These are phyloP conservation scores for Penicillium turbatum DNA, from an alignment of 495 filamentous ascomycete species.

Conservation along the genomic window DNA sequence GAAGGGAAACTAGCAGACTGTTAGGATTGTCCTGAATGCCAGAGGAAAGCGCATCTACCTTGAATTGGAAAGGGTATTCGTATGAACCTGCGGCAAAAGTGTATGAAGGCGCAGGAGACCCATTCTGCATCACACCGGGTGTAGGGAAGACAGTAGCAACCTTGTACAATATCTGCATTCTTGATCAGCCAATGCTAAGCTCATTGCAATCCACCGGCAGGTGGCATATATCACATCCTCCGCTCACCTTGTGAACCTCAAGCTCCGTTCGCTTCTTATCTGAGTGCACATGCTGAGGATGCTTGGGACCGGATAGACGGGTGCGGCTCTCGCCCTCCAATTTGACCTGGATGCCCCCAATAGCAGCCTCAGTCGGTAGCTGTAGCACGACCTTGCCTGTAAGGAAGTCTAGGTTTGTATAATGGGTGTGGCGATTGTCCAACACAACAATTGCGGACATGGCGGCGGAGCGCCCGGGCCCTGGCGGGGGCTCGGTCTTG, in stretches of 20 bases:
- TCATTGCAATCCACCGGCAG: neutral
- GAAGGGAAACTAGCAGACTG: slow-evolving; percentile 61
- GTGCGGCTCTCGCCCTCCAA: slow-evolving; percentile 86
- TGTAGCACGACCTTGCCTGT: slow-evolving; percentile 63
- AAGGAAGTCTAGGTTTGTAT: slow-evolving; percentile 86
- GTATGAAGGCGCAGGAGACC: slow-evolving; percentile 46
- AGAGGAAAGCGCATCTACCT: slow-evolving; percentile 41
- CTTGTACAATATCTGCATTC: slow-evolving; percentile 60
- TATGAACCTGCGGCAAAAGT: slow-evolving; percentile 73
- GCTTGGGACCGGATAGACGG: slow-evolving; percentile 49
- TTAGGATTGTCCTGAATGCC: neutral
- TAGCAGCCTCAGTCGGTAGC: slow-evolving; percentile 57
- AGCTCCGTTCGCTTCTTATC: slow-evolving; percentile 57
- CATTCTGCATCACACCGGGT: slow-evolving; percentile 44
- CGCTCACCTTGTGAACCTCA: slow-evolving; percentile 72
- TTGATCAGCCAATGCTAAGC: slow-evolving; percentile 11
- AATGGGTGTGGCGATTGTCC: slow-evolving; percentile 68
- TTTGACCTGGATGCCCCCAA: slow-evolving; percentile 83
- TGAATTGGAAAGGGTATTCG: slow-evolving; percentile 88
- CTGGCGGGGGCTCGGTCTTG: slow-evolving; percentile 8
- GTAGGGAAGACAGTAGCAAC: slow-evolving; percentile 61
- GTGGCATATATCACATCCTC: slow-evolving; percentile 6
- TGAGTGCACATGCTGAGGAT: slow-evolving; percentile 56
- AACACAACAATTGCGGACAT: slow-evolving; percentile 80
- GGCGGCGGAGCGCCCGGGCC: slow-evolving; percentile 26